A percentile compares a stretch with the other conserved stretches of the same genome.
These are phyloP conservation scores for Nephromyces sp. DNA, from an alignment of 169 alveolate genomes.

Conservation along the genomic window DNA sequence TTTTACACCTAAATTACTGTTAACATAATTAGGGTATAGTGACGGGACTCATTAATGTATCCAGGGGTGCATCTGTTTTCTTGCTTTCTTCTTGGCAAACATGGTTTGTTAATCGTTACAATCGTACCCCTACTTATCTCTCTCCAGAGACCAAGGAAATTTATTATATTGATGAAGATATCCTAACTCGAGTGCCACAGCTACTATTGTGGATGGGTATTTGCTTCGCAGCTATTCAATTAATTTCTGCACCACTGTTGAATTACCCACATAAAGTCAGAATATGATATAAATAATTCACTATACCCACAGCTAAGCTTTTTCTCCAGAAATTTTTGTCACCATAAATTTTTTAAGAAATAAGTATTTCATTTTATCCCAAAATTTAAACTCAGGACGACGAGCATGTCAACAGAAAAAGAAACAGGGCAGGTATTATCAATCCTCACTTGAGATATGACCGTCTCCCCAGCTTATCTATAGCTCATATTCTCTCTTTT, in stretches of 20 bases:
- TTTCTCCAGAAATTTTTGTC: too few relatives aligned
- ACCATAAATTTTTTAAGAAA: too few relatives aligned
- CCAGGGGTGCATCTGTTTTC: conserved; percentile 3
- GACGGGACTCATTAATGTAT: background rate
- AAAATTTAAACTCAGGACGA: too few relatives aligned
- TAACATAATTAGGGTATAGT: conserved; percentile 6
- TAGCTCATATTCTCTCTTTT: background rate
- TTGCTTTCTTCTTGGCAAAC: conserved; percentile 1
- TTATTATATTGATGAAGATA: background rate
- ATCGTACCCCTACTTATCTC: background rate
- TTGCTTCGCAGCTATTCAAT: conserved; percentile 11
- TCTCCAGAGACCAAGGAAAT: background rate
- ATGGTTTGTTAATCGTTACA: background rate
- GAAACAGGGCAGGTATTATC: too few relatives aligned
- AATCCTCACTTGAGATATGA: too few relatives aligned
- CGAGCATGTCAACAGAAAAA: too few relatives aligned
- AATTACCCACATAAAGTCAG: too few relatives aligned
- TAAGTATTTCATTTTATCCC: too few relatives aligned
- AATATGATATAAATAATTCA: too few relatives aligned
- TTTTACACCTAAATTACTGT: too few relatives aligned
- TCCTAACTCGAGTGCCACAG: background rate
- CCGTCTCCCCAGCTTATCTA: background rate
- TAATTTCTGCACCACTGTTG: background rate
- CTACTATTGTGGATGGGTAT: conserved; percentile 2
- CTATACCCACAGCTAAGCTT: too few relatives aligned